Base-by-base conservation (phyloP, 306 rosid species). In the Sicyos baderoa region DNA sequence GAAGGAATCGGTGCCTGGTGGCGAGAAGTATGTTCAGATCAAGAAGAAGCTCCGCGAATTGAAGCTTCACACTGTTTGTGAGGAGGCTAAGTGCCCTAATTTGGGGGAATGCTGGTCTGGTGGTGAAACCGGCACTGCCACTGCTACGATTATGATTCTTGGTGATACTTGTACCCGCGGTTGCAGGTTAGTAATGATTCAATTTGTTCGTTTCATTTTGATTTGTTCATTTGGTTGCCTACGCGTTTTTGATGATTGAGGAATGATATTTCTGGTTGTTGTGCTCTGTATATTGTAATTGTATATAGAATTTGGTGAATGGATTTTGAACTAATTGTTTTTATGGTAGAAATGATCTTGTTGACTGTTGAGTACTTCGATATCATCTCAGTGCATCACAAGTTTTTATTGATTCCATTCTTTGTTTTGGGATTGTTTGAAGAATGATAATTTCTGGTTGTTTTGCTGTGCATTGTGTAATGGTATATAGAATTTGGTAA, bases 31-130 rank as follows among this genome's bases (percentile, higher is more conserved):
- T 72, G 96, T 91, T 48, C 99, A 93, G 77, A 93, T 93, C 72
- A 93, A 93, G 94, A 90, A 86, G 83, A 93, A 88, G 84, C 97
- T 93, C 29, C 80, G 96, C 3, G 95, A 90, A 22, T 78, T 90
- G 95, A 93, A 90, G 77, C 96, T 93, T 19, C 96, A 90, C 79
- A 93, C 99, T 0, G 97, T 93, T 48, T 93, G 99, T 66, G 99
- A 93, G 79, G 99, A 93, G 77, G 99, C 96, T 3, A 81, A 62
- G 44, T 93, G 99, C 65, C 99, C 99, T 51, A 93, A 93, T 72
- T 78, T 93, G 72, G 96, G 96, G 0, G 99, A 93, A 84, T 93
- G 99, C 82, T 93, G 99, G 97, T 93, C 99, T 61, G 99, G 99
- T 48, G 99, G 99, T 19, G 97, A 93, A 81, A 93, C 99, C 0